Percentiles rank a stretch among this genome's conserved stretches.
Conservation (phyloP, 2,329 filamentous ascomycete genomes). For the Diaporthe citri region DNA sequence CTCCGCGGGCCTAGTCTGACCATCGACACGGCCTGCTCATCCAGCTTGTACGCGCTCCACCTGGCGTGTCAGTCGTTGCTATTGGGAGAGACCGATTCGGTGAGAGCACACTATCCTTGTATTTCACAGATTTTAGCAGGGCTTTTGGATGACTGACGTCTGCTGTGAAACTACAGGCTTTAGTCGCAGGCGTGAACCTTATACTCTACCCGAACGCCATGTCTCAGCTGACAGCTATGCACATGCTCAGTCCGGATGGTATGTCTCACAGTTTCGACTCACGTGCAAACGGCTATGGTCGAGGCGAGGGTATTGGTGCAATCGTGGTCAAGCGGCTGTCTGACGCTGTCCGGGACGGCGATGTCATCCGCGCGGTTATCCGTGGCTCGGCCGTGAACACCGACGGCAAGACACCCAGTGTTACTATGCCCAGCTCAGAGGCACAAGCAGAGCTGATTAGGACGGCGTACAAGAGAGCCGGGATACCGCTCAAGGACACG, state of each 20-base stretch:
- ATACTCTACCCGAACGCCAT: conserved; percentile 50
- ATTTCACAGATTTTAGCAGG: neutral
- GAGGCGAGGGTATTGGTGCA: conserved; percentile 61
- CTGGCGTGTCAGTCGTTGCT: conserved; percentile 28
- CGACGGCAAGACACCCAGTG: conserved; percentile 58
- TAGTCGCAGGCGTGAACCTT: conserved; percentile 53
- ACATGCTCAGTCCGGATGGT: conserved; percentile 52
- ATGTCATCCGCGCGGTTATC: conserved; percentile 57
- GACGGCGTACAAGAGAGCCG: conserved; percentile 47
- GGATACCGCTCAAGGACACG: conserved; percentile 36
- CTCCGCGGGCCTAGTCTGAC: conserved; percentile 52
- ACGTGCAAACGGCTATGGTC: conserved; percentile 62
- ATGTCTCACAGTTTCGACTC: conserved; percentile 55
- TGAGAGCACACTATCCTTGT: conserved; percentile 37
- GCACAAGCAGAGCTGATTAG: conserved; percentile 52
- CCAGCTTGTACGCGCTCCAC: conserved; percentile 25
- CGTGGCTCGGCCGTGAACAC: conserved; percentile 52
- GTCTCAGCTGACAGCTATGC: conserved; percentile 50
- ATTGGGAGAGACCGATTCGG: conserved; percentile 35
- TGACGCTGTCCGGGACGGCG: conserved; percentile 60
- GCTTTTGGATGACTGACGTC: neutral
- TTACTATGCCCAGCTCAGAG: conserved; percentile 54
- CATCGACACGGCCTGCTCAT: conserved; percentile 55
- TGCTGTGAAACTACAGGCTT: conserved; percentile 39
- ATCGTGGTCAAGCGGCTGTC: conserved; percentile 61